Base-by-base conservation (phyloP, 1,284 basidiomycete species). In the Somion occarium region DNA sequence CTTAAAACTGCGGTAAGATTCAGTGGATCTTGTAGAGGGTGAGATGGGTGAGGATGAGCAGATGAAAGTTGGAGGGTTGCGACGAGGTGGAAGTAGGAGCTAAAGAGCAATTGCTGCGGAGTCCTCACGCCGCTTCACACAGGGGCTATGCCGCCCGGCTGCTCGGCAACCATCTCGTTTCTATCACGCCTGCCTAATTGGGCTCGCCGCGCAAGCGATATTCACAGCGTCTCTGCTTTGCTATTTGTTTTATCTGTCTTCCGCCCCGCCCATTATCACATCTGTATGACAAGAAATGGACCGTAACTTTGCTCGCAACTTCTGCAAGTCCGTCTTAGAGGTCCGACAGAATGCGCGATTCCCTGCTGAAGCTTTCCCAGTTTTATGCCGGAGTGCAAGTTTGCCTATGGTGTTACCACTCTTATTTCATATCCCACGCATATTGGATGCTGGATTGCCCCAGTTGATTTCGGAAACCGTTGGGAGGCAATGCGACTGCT, bases 1-100 rank as follows among this genome's bases (percentile, higher is more conserved):
- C 3, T 49, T 46, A 9, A 37, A 39, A 25, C 44, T 53, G 51
- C 51, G 52, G 48, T 42, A 26, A 41, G 45, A 34, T 53, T 48
- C n/a, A n/a, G 44, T 50, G 42, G 50, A 37, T 38, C 7, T 34
- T 15, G 30, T 15, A 34, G 15, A 34, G 30, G 15, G 30, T 15
- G 30, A 48, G 18, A 7, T 38, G 27, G 37, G 41, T 41, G 55
- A 44, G 48, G 53, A 39, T 13, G 20, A 41, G 38, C 37, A 27
- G 43, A 22, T n/a, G 9, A 23, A 44, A 38, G 13, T 24, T 15
- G n/a, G n/a, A 44, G 9, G 27, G 15, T 44, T 18, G 19, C 5
- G 37, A 48, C 19, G 30, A 24, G 46, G 46, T 48, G 30, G 46
- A 19, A 27, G 46, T 12, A 38, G 46, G 19, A 38, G 27, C 27